Conservation (phyloP, 179 eudicot genomes). For the Corrigiola litoralis region DNA sequence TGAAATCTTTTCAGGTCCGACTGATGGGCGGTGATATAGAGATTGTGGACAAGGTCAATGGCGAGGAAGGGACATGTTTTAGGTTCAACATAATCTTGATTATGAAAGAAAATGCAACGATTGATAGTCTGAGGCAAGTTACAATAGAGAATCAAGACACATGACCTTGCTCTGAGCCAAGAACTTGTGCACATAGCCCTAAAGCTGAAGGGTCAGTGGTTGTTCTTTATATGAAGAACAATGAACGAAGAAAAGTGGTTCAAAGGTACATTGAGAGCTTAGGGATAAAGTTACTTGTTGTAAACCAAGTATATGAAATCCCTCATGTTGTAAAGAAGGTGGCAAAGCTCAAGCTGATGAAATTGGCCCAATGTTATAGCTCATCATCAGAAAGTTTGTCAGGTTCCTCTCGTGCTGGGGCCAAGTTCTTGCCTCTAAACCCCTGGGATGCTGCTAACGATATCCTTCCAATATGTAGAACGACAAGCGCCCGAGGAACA, state of each 20-base stretch:
- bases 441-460: slow-evolving; percentile 39
- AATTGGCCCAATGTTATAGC: background rate
- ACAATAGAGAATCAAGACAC: slow-evolving; percentile 9
- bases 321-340: slow-evolving; percentile 30
- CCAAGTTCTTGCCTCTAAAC: slow-evolving; percentile 45
- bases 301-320: slow-evolving; percentile 37
- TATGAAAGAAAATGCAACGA: background rate
- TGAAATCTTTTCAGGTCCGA: slow-evolving; percentile 46
- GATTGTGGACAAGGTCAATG: slow-evolving; percentile 50
- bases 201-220: slow-evolving; percentile 36
- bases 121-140: background rate
- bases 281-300: slow-evolving; percentile 39
- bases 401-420: too few relatives aligned
- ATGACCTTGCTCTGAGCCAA: slow-evolving; percentile 13
- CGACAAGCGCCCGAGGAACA: slow-evolving; percentile 12
- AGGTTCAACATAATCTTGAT: slow-evolving; percentile 56
- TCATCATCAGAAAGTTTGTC: slow-evolving; percentile 24
- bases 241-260: slow-evolving; percentile 35
- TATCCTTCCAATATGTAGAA: slow-evolving; percentile 8
- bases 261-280: slow-evolving; percentile 42
- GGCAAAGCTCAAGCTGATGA: background rate
- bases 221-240: slow-evolving; percentile 44
- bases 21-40: slow-evolving; percentile 87
- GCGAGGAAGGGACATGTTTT: slow-evolving; percentile 63
- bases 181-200: slow-evolving; percentile 25